Percentiles rank a stretch among this genome's conserved stretches.
Conservation (phyloP, 768 basidiomycete species). For the Harrya chromipes region DNA sequence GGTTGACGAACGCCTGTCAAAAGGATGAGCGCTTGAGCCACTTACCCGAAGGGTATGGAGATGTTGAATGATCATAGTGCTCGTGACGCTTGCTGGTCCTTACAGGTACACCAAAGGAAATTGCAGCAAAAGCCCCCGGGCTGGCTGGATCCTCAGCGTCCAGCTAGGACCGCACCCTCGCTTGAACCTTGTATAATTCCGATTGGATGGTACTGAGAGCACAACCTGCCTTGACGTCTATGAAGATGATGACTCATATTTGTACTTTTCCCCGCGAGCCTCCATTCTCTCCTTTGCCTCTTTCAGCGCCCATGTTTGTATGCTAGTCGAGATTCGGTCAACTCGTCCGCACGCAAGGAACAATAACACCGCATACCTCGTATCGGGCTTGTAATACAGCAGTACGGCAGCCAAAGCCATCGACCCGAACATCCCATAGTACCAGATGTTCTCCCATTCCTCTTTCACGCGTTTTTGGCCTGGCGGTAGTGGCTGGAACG, state of each 20-base stretch:
- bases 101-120: background rate
- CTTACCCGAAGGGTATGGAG: too few species aligned
- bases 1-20: too few species aligned
- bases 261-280: slow-evolving; percentile 85
- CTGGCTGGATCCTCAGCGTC: too few species aligned
- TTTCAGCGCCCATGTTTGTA: slow-evolving; percentile 88
- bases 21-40: too few species aligned
- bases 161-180: too few species aligned
- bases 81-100: background rate
- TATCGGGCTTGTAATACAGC: slow-evolving; percentile 91
- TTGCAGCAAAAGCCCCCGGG: too few species aligned
- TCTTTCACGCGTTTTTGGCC: slow-evolving; percentile 87
- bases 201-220: slow-evolving; percentile 5
- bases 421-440: slow-evolving; percentile 86
- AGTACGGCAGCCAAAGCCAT: slow-evolving; percentile 74
- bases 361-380: slow-evolving; percentile 54
- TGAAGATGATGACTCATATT: slow-evolving; percentile 65
- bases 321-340: slow-evolving; percentile 42
- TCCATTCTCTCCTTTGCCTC: slow-evolving; percentile 92
- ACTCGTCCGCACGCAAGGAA: background rate
- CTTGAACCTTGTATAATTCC: background rate
- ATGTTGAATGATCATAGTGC: too few species aligned
- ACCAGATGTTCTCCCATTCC: slow-evolving; percentile 90
- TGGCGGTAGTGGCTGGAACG: slow-evolving; percentile 61
- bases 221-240: slow-evolving; percentile 14